phyloP scores from a whole-genome alignment of 2,329 filamentous ascomycete genomes.

The Rhynchosporium agropyri region DNA sequence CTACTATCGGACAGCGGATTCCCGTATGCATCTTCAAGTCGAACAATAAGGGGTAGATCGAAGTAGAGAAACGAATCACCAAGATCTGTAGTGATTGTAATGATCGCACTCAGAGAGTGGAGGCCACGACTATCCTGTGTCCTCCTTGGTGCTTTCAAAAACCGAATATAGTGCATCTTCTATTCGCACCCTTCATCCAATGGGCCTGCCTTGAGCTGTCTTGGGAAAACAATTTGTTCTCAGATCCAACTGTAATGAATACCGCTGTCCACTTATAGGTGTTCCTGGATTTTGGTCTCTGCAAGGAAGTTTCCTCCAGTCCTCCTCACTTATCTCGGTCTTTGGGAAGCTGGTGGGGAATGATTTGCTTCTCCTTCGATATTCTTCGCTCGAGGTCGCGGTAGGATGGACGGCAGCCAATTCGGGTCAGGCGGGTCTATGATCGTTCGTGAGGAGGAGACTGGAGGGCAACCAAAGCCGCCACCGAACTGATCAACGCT shows the following conservation, averaged over 20 bases:
- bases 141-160: constrained; percentile 63
- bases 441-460: no score
- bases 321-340: no score
- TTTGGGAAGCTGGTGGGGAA: no score
- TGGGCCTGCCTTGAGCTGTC: neutral
- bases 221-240: neutral
- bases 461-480: no score
- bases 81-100: constrained; percentile 70
- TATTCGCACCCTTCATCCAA: neutral
- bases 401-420: no score
- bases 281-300: neutral
- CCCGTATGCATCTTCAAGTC: constrained; percentile 25
- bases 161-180: constrained; percentile 65
- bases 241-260: neutral
- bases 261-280: neutral
- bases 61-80: constrained; percentile 48
- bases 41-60: constrained; percentile 32
- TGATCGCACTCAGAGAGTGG: constrained; percentile 47
- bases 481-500: no score
- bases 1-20: constrained; percentile 15
- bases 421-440: no score
- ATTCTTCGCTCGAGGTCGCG: no score
- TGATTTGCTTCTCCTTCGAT: no score
- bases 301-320: neutral
- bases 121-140: constrained; percentile 32